phyloP scores from a whole-genome alignment of 495 filamentous ascomycete species.

The Aspergillus carlsbadensis region DNA sequence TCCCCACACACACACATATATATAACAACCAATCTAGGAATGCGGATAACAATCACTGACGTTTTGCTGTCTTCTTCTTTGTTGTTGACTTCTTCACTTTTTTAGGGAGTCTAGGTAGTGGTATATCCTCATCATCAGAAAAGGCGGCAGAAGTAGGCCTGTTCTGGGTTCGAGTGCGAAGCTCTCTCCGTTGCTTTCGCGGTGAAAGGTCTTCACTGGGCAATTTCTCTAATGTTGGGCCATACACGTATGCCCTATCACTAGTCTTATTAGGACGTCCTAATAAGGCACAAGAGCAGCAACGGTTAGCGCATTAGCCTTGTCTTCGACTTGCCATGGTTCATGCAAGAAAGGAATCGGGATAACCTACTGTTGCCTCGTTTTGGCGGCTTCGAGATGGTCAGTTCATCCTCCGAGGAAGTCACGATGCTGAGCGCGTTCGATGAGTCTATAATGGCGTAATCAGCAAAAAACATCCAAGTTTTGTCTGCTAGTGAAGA shows the following conservation, averaged over 20 bases:
- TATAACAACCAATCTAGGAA: too few relatives aligned
- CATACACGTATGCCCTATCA: background rate
- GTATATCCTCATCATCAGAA: background rate
- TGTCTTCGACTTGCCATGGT: background rate
- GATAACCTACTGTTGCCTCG: background rate
- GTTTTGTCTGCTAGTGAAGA: background rate
- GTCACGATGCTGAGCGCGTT: background rate
- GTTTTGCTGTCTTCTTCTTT: background rate
- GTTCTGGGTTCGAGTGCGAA: too few relatives aligned
- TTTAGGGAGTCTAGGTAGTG: background rate
- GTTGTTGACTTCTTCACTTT: background rate
- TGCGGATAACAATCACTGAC: background rate
- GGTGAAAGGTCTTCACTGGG: background rate
- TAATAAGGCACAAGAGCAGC: background rate
- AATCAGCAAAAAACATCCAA: constrained; percentile 3
- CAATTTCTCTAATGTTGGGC: background rate
- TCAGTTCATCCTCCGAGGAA: background rate
- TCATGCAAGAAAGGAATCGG: background rate
- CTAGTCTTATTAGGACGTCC: background rate
- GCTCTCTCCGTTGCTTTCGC: background rate
- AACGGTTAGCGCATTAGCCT: too few relatives aligned
- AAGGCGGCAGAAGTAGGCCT: background rate
- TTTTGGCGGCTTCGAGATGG: background rate
- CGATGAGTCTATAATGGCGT: background rate
- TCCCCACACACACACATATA: too few relatives aligned